Evolutionary conservation across 2,329 filamentous ascomycete genomes (phyloP), one percentile per base, ranked within the genome.

Genomic region (Sarocladium oryzae): DNA sequence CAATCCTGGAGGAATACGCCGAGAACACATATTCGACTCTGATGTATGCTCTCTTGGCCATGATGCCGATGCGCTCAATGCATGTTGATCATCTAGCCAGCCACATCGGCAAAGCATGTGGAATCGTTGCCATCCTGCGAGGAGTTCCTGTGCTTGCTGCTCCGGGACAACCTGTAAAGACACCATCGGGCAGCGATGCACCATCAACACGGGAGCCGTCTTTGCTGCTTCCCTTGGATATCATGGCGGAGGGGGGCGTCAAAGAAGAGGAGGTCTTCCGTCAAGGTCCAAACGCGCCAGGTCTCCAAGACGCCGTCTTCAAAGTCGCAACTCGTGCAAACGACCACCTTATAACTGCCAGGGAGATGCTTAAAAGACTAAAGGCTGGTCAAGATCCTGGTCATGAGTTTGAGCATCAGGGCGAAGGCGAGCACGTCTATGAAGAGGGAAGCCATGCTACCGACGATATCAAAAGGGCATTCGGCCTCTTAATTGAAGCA

Each of bases 1-100:
- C 80, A 2, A 78, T 83, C 1, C 71, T 97, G 49, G 93, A 99
- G 63, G 85, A 82, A 43, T 96, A 97, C 63, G 89, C 89, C 1
- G 93, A 99, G 68, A 90, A 90, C 60, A 97, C 93, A 1, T 97
- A 97, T 69, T 90, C 90, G 16, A 95, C 89, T 0, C 75, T 97
- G 40, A 82, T 95, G 69, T 99, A 99, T 66, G 78, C 95, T 55
- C 92, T 87, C 0, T 72, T 97, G 33, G 89, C 89, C 16, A 77
- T 86, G 6, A 70, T 96, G 52, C 87, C 89, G 0, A 75, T 96
- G 61, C 81, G 84, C 9, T 95, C 88, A 1, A 77, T 96, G 60
- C 86, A 91, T 21, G 82, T 90, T 37, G 93, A 99, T 62, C 93
- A 99, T 69, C 75, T 99, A 16, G 92, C 92, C 8, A 95, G 88